Evolutionary conservation across 2,329 filamentous ascomycete species (phyloP), one percentile per base, ranked within the genome.

Genomic region (Fusarium sp.): DNA sequence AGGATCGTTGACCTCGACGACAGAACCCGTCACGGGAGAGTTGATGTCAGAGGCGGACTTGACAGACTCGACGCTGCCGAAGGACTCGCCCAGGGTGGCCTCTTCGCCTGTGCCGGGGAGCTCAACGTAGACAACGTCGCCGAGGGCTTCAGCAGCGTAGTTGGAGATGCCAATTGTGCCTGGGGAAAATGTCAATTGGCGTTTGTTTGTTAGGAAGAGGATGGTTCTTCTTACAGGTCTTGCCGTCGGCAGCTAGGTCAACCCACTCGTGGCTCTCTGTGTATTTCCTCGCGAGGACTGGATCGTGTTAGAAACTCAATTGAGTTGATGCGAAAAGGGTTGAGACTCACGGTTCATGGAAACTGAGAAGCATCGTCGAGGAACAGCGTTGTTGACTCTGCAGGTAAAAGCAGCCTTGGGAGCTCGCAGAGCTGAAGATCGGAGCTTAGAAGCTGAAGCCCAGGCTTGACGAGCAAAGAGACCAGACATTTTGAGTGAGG

Each of bases 221-320:
- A 28, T 21, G 14, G 12, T 5, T 14, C 70, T 5, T 14, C 70
- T 57, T 68, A 75, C 73, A 74, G 15, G 71, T 69, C 78, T 90
- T 92, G 75, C 88, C 88, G 78, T 94, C 90, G 8, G 55, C 40
- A 7, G 66, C 88, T 48, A 96, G 81, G 78, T 96, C 91, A 77
- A 97, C 87, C 94, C 94, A 97, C 83, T 97, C 94, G 83, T 97
- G 94, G 77, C 96, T 93, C 77, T 93, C 89, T 56, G 93, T 96
- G 83, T 95, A 97, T 78, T 64, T 63, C 40, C 65, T 72, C 17
- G 65, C 63, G 5, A 70, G 59, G 17, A 62, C 71, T 73, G n/a
- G 3, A 28, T 15, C 19, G 4, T 9, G 15, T 63, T 30, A 63
- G 52, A 34, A 17, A 6, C 26, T 1, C 4, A 40, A 46, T 46